Base-by-base conservation (phyloP, 257 asterid species). In the Salvia miltiorrhiza region DNA sequence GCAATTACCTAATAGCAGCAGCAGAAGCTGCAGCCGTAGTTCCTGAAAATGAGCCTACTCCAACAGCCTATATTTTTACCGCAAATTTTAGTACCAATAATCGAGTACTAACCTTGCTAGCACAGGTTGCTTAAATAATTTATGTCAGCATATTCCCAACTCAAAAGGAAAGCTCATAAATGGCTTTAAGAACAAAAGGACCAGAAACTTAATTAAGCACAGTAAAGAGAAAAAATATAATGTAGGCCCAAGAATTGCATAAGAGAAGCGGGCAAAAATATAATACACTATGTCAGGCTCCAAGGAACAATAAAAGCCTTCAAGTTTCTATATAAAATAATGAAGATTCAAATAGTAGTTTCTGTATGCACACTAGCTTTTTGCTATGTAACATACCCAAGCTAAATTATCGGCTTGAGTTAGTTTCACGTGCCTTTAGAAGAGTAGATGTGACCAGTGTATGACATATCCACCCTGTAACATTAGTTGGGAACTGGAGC, bases 381-480 rank as follows among this genome's bases (percentile, higher is more conserved):
- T 47, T 35, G 73, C 70, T 59, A 61, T 26, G 39, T 55, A 35
- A 72, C 78, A 81, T 68, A 60, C 76, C 78, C 55, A 71, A 69
- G 82, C 48, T 49, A 78, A 76, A 78, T 68, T 73, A 79, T 66
- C 41, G 39, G 74, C 65, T 74, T 47, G 77, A 80, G 78, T 78
- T 79, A 77, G 76, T 79, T 76, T 77, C 73, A 83, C 90, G 9
- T 86, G 88, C 99, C 99, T 87, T 89, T 85, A 93, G 73, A 76
- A 93, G 99, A 82, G 93, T 91, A 49, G 99, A 93, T 49, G 97
- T 91, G 75, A 93, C 97, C 86, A 90, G 75, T 6, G 97, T 87
- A 73, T 86, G 92, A 76, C 99, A 90, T 76, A 93, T 93, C 99
- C 99, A 93, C 35, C 93, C 99, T 0, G 99, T 93, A 24, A 93